These are phyloP conservation scores for Haplosporangium sp. DNA, from an alignment of 371 early-diverging fungal species.

Conservation along the genomic window DNA sequence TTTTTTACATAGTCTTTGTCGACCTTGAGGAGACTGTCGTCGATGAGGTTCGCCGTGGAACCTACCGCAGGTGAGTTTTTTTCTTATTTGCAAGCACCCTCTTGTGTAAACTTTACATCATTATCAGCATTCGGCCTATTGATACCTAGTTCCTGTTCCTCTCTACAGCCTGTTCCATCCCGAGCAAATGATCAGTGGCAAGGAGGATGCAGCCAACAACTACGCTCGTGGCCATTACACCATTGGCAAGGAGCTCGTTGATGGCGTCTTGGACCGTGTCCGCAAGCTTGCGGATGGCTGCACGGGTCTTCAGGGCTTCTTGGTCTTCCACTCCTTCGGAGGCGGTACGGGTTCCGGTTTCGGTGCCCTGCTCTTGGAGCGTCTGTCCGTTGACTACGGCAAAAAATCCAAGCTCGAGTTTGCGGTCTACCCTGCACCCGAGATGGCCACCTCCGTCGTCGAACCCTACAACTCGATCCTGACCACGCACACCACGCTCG, in stretches of 20 bases:
- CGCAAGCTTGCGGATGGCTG: slow-evolving; percentile 98
- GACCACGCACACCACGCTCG: slow-evolving; percentile 98
- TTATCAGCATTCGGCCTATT: no score
- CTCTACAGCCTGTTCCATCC: slow-evolving; percentile 92
- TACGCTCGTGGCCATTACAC: slow-evolving; percentile 99
- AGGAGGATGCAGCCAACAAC: slow-evolving; percentile 99
- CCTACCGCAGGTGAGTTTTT: slow-evolving; percentile 73
- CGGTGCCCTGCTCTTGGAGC: slow-evolving; percentile 97
- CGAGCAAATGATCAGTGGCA: slow-evolving; percentile 97
- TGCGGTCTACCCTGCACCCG: slow-evolving; percentile 99
- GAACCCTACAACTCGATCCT: slow-evolving; percentile 99
- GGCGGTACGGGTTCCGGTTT: slow-evolving; percentile 99
- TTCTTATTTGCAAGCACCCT: slow-evolving; percentile 68
- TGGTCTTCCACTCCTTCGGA: slow-evolving; percentile 98
- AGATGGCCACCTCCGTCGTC: slow-evolving; percentile 97
- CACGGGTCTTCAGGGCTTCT: slow-evolving; percentile 95
- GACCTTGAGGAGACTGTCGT: slow-evolving; percentile 94
- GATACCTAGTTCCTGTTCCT: no score
- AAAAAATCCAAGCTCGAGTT: slow-evolving; percentile 99
- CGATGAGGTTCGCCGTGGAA: slow-evolving; percentile 89
- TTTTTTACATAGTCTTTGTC: slow-evolving; percentile 81
- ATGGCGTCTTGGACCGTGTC: slow-evolving; percentile 95
- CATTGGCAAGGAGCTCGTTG: slow-evolving; percentile 98
- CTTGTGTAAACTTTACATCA: no score
- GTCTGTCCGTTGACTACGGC: slow-evolving; percentile 96